Evolutionary conservation across 2,329 filamentous ascomycete species (phyloP).

Genomic region (Hypoxylon sp.): DNA sequence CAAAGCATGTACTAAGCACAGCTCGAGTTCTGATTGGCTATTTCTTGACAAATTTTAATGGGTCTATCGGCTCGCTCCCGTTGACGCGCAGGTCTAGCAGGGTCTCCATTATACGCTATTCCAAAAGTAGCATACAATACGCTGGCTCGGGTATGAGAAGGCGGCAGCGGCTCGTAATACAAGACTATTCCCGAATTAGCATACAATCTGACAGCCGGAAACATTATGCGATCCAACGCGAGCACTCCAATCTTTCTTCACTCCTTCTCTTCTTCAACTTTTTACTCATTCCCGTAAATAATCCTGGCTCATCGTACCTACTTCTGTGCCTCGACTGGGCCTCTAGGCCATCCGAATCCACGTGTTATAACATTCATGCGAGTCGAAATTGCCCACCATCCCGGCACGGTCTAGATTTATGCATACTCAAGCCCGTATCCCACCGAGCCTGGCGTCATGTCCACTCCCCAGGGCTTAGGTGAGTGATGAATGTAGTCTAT

Average conservation of each 20-base stretch:
- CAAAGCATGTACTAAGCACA: not conserved
- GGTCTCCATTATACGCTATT: not conserved
- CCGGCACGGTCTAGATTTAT: conserved; percentile 12
- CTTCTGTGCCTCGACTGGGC: not conserved
- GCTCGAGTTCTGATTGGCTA: conserved; percentile 4
- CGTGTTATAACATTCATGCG: conserved; percentile 9
- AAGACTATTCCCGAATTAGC: conserved; percentile 7
- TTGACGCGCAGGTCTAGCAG: not conserved
- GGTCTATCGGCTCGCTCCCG: not conserved
- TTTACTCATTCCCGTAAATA: conserved; percentile 15
- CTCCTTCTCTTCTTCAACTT: conserved; percentile 5
- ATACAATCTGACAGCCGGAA: conserved; percentile 14
- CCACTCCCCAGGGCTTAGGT: conserved; percentile 5
- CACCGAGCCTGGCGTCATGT: not conserved
- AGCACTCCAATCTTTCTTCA: conserved; percentile 3
- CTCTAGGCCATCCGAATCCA: not conserved
- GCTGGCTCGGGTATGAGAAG: not conserved
- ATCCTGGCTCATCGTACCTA: conserved; percentile 1
- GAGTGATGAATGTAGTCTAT: conserved; percentile 5
- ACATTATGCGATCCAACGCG: conserved; percentile 17
- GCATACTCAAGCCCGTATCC: not conserved
- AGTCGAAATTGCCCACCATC: conserved; percentile 1
- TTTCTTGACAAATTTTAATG: not conserved
- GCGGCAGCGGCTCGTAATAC: conserved; percentile 6
- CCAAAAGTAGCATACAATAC: conserved; percentile 15